A percentile compares a stretch with the other conserved stretches of the same genome.
phyloP scores from a whole-genome alignment of 1,284 basidiomycete genomes.

The Sanghuangporus weigelae region DNA sequence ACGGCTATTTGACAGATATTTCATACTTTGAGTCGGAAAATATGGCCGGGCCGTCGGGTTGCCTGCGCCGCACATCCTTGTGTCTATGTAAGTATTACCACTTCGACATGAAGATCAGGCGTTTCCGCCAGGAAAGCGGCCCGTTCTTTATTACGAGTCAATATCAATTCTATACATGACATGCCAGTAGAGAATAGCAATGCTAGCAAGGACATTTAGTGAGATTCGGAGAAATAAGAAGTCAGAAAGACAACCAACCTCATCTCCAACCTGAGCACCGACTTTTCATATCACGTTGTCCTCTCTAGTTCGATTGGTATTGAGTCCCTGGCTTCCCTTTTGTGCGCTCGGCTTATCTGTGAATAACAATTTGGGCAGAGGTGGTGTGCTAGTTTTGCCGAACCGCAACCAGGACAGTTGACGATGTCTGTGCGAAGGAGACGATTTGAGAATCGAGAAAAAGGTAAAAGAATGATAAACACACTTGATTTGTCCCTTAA shows the following conservation, averaged over 20 bases:
- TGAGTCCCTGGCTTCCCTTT: constrained; percentile 31
- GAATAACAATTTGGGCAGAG: constrained; percentile 85
- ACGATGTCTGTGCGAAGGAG: constrained; percentile 64
- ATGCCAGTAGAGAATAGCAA: neutral
- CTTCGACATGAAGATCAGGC: neutral
- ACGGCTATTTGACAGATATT: too few relatives aligned
- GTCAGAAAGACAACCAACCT: neutral
- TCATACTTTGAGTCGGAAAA: neutral
- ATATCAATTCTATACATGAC: neutral
- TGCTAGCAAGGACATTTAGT: neutral
- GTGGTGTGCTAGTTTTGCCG: constrained; percentile 85
- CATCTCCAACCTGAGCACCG: neutral
- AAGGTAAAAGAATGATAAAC: constrained; percentile 26
- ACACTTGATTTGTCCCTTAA: constrained; percentile 90
- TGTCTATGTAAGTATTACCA: neutral
- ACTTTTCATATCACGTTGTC: neutral
- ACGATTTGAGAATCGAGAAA: constrained; percentile 1
- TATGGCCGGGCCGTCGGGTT: neutral
- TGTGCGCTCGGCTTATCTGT: constrained; percentile 68
- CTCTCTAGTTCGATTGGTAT: constrained; percentile 4
- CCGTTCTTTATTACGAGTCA: neutral
- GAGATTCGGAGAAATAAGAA: neutral
- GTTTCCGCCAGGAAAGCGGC: neutral
- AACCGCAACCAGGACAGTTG: constrained; percentile 88
- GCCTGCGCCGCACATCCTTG: too few relatives aligned